A percentile compares a stretch with the other conserved stretches of the same genome.
These are phyloP conservation scores for Mycena floridula DNA, from an alignment of 768 basidiomycete genomes.

Conservation along the genomic window DNA sequence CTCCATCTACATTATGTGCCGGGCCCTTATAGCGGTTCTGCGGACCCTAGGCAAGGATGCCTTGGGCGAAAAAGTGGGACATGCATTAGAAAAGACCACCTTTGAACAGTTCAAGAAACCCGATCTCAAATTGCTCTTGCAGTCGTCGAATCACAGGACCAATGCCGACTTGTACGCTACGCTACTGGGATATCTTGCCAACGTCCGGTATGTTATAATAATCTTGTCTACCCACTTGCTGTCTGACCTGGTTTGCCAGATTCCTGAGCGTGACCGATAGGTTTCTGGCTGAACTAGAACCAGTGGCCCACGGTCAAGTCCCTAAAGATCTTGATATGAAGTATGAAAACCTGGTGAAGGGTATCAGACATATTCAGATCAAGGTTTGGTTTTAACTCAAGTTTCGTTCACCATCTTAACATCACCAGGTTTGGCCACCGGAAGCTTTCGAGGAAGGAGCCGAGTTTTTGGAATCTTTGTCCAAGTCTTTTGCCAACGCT, in stretches of 20 bases:
- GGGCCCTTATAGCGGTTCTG: conserved; percentile 75
- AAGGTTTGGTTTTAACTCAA: conserved; percentile 40
- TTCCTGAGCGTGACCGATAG: conserved; percentile 93
- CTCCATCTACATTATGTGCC: conserved; percentile 86
- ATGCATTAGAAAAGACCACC: conserved; percentile 79
- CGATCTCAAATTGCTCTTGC: conserved; percentile 56
- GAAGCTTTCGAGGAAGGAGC: conserved; percentile 91
- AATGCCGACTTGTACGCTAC: conserved; percentile 82
- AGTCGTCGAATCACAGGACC: conserved; percentile 69
- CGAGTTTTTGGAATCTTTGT: conserved; percentile 81
- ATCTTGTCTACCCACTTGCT: background rate
- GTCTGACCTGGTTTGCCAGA: conserved; percentile 27
- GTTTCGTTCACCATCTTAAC: background rate
- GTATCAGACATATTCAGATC: conserved; percentile 76
- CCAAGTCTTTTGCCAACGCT: conserved; percentile 76
- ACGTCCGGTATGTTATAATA: conserved; percentile 68
- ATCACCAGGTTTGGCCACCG: conserved; percentile 79
- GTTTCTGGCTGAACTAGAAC: conserved; percentile 74
- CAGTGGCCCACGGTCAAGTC: conserved; percentile 68
- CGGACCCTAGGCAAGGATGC: conserved; percentile 69
- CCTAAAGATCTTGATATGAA: conserved; percentile 76
- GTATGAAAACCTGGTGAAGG: conserved; percentile 80
- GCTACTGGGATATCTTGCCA: conserved; percentile 79
- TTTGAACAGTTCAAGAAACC: conserved; percentile 81
- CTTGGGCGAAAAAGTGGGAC: conserved; percentile 71